A percentile compares a stretch with the other conserved stretches of the same genome.
Conservation (phyloP, 2,329 filamentous ascomycete species). For the Ilyonectria sp. region DNA sequence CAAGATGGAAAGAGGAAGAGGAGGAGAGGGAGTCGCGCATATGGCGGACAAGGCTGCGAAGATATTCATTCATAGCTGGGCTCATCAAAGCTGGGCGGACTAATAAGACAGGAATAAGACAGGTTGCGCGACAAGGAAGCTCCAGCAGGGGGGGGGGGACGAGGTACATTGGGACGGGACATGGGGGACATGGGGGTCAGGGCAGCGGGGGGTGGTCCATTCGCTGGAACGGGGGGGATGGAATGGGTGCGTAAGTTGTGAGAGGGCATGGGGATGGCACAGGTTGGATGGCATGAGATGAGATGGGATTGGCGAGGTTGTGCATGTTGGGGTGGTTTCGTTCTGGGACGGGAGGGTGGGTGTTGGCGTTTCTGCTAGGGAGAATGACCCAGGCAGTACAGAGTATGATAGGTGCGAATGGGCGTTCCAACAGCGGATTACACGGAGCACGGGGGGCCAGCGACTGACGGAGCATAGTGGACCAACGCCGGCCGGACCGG, state of each 20-base stretch:
- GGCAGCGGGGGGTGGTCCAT: slow-evolving; percentile 26
- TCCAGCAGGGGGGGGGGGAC: slow-evolving; percentile 30
- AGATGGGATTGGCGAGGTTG: slow-evolving; percentile 41
- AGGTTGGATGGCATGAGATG: slow-evolving; percentile 40
- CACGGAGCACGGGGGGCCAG: slow-evolving; percentile 3
- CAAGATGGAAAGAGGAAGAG: slow-evolving; percentile 16
- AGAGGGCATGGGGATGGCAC: neutral
- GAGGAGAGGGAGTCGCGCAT: neutral
- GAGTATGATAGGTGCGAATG: too few species aligned
- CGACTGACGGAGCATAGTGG: slow-evolving; percentile 2
- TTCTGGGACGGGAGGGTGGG: too few species aligned
- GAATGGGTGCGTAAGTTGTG: slow-evolving; percentile 3
- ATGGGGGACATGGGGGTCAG: neutral
- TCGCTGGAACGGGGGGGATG: slow-evolving; percentile 35
- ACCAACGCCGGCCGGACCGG: slow-evolving; percentile 39
- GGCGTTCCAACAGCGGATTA: neutral
- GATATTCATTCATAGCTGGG: slow-evolving; percentile 32
- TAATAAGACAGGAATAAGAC: slow-evolving; percentile 33
- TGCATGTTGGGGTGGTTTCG: too few species aligned
- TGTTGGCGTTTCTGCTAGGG: too few species aligned
- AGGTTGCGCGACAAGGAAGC: slow-evolving; percentile 41
- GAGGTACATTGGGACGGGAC: slow-evolving; percentile 17
- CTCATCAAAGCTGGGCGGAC: neutral
- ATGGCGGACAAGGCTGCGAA: slow-evolving; percentile 34
- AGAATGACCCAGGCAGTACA: too few species aligned